These are phyloP conservation scores for Eucalyptus tenuipes DNA, from an alignment of 345 rosid genomes.

Conservation along the genomic window DNA sequence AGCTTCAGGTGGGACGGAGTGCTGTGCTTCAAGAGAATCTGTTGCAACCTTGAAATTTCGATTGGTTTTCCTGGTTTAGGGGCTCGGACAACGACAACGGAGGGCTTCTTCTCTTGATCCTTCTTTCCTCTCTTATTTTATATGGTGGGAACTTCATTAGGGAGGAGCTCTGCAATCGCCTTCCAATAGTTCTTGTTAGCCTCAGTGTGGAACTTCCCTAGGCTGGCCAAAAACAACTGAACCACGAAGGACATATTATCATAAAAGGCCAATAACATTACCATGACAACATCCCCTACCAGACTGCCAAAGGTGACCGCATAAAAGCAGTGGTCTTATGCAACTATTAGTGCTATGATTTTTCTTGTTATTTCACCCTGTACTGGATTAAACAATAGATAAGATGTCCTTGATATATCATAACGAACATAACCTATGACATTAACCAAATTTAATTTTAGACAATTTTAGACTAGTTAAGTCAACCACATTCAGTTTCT, in stretches of 20 bases:
- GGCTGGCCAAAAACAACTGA: slow-evolving; percentile 29
- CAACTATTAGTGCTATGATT: neutral
- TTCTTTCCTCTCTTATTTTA: slow-evolving; percentile 59
- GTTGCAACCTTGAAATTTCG: neutral
- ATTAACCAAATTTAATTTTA: neutral
- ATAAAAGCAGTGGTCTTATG: neutral
- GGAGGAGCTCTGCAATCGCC: slow-evolving; percentile 69
- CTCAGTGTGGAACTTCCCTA: slow-evolving; percentile 51
- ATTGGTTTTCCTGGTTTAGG: slow-evolving; percentile 74
- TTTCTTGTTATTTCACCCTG: neutral
- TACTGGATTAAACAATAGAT: neutral
- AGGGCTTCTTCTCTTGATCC: slow-evolving; percentile 52
- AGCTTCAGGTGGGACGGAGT: neutral
- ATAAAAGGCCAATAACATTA: neutral
- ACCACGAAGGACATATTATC: neutral
- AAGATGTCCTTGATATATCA: neutral
- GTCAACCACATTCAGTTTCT: neutral
- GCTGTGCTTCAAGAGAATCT: neutral
- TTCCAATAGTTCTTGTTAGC: slow-evolving; percentile 74
- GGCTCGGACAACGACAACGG: slow-evolving; percentile 45
- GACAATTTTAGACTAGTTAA: neutral
- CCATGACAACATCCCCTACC: neutral
- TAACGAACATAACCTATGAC: neutral
- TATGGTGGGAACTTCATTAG: slow-evolving; percentile 59
- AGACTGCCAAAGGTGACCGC: neutral